These are phyloP conservation scores for Fusarium pseudoanthophilum DNA, from an alignment of 2,329 filamentous ascomycete species.

Conservation along the genomic window DNA sequence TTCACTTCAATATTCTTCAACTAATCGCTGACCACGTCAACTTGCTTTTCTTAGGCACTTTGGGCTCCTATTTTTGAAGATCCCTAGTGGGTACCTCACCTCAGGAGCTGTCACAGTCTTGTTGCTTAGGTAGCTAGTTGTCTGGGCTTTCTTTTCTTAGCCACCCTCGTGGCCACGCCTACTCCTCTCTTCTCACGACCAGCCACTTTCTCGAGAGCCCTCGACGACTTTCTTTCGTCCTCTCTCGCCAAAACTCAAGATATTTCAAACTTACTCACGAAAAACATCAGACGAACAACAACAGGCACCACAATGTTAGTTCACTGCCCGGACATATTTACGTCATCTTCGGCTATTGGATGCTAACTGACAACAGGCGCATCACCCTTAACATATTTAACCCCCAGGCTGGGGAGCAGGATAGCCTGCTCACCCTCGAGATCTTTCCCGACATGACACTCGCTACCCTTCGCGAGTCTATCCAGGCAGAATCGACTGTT, in stretches of 20 bases:
- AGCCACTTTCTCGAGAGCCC: constrained; percentile 24
- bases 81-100: constrained; percentile 10
- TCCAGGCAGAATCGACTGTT: constrained; percentile 84
- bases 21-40: neutral
- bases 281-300: neutral
- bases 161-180: constrained; percentile 1
- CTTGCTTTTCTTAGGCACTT: neutral
- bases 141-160: constrained; percentile 16
- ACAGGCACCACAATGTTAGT: constrained; percentile 38
- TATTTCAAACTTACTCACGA: neutral
- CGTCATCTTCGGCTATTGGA: constrained; percentile 11
- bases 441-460: constrained; percentile 85
- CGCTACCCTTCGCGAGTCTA: constrained; percentile 85
- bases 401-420: constrained; percentile 72
- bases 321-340: neutral
- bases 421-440: constrained; percentile 83
- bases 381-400: constrained; percentile 88
- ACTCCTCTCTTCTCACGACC: constrained; percentile 25
- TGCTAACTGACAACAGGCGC: constrained; percentile 67
- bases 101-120: constrained; percentile 10
- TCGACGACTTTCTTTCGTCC: constrained; percentile 11
- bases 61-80: neutral
- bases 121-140: neutral
- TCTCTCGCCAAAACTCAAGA: neutral
- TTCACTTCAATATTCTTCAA: neutral